Percentiles rank a stretch among this genome's conserved stretches.
phyloP scores from a whole-genome alignment of 306 rosid species.

The Sechiopsis laciniata region DNA sequence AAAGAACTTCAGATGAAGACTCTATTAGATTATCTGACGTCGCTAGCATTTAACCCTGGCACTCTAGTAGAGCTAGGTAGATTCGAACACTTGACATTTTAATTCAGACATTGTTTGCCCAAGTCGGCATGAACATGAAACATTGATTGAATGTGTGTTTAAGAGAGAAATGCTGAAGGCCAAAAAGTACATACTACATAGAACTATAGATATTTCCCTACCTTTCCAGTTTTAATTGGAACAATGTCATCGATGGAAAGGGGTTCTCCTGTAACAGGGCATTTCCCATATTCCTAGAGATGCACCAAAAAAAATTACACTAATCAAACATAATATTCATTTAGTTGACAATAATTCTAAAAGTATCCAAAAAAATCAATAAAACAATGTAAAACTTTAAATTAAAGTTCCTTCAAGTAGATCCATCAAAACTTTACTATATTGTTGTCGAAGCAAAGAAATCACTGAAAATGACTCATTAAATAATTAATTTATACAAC shows the following conservation, averaged over 20 bases:
- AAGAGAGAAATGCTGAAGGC: not conserved
- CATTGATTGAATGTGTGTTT: no score
- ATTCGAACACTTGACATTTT: not conserved
- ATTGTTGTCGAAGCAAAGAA: not conserved
- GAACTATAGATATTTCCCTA: slow-evolving; percentile 28
- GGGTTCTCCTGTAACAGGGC: slow-evolving; percentile 85
- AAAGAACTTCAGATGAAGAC: not conserved
- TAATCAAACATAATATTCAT: not conserved
- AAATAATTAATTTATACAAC: not conserved
- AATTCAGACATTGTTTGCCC: not conserved
- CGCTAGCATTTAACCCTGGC: not conserved
- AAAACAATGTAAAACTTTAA: not conserved
- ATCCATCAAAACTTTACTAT: not conserved
- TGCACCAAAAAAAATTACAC: not conserved
- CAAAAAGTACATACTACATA: not conserved
- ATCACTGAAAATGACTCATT: not conserved
- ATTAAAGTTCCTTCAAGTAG: not conserved
- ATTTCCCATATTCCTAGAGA: slow-evolving; percentile 84
- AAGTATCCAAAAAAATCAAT: not conserved
- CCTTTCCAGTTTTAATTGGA: slow-evolving; percentile 87
- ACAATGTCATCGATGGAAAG: slow-evolving; percentile 72
- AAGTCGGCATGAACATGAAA: not conserved
- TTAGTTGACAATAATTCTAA: not conserved
- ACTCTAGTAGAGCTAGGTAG: slow-evolving; percentile 1
- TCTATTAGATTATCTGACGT: slow-evolving; percentile 18